These are phyloP conservation scores for Lyophyllum shimeji DNA, from an alignment of 768 basidiomycete genomes.

Conservation along the genomic window DNA sequence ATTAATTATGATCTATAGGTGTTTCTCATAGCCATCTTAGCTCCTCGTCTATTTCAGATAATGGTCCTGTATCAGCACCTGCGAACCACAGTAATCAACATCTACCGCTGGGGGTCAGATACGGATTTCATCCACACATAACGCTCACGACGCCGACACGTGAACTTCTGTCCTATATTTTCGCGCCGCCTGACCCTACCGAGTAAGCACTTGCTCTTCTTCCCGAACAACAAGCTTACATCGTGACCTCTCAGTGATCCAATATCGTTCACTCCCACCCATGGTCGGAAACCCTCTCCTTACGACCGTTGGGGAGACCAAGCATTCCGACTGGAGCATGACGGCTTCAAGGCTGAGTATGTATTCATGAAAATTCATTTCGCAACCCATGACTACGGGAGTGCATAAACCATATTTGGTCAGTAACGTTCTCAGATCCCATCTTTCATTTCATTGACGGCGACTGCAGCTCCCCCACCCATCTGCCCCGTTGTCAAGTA, in stretches of 20 bases:
- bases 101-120: slow-evolving; percentile 43
- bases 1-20: slow-evolving; percentile 11
- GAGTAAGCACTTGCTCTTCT: slow-evolving; percentile 35
- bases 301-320: slow-evolving; percentile 77
- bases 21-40: slow-evolving; percentile 25
- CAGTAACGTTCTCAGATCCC: slow-evolving; percentile 14
- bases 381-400: slow-evolving; percentile 30
- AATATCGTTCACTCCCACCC: slow-evolving; percentile 27
- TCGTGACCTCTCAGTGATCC: slow-evolving; percentile 34
- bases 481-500: slow-evolving; percentile 13
- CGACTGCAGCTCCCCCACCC: slow-evolving; percentile 11
- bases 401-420: slow-evolving; percentile 10
- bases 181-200: slow-evolving; percentile 67
- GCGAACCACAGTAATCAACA: slow-evolving; percentile 22
- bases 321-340: slow-evolving; percentile 69
- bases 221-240: slow-evolving; percentile 15
- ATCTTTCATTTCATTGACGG: slow-evolving; percentile 24
- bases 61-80: slow-evolving; percentile 22
- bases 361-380: slow-evolving; percentile 40
- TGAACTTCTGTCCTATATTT: slow-evolving; percentile 69
- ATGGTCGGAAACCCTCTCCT: slow-evolving; percentile 38
- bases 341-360: slow-evolving; percentile 80
- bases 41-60: slow-evolving; percentile 28
- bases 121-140: slow-evolving; percentile 51
- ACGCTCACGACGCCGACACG: slow-evolving; percentile 60